phyloP scores from a whole-genome alignment of 1,284 basidiomycete genomes.

The Puccinia hordei region DNA sequence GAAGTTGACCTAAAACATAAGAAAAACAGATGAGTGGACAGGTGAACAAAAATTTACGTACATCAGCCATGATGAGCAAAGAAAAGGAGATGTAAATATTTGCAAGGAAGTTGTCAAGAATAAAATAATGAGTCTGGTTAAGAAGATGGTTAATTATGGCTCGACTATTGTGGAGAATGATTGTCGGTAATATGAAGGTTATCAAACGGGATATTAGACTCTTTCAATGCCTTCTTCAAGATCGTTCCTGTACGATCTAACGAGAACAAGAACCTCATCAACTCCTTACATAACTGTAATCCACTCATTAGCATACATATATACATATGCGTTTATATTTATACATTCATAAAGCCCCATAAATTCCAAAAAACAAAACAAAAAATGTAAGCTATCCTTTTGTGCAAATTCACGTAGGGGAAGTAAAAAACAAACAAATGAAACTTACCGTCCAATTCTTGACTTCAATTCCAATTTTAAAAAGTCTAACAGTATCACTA shows the following conservation, averaged over 20 bases:
- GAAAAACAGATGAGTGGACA: no score
- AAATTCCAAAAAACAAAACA: no score
- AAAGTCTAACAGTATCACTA: conserved; percentile 55
- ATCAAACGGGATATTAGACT: conserved; percentile 4
- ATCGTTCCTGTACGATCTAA: conserved; percentile 65
- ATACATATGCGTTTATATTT: no score
- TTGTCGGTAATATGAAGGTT: not conserved
- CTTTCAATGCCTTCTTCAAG: conserved; percentile 30
- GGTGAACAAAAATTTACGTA: no score
- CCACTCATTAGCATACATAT: no score
- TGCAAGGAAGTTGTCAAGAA: no score
- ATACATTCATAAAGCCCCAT: no score
- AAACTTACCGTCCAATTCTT: conserved; percentile 55
- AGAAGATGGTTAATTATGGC: no score
- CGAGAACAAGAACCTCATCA: conserved; percentile 85
- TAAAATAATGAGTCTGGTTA: no score
- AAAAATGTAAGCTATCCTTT: not conserved
- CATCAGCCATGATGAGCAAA: no score
- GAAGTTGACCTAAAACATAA: no score
- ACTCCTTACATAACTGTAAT: conserved; percentile 80
- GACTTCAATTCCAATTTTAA: conserved; percentile 54
- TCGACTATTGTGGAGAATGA: not conserved
- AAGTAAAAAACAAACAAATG: conserved; percentile 5
- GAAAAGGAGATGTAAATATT: no score
- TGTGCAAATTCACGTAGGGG: not conserved